phyloP scores from a whole-genome alignment of 2,329 filamentous ascomycete species.

The Fusarium sp. region DNA sequence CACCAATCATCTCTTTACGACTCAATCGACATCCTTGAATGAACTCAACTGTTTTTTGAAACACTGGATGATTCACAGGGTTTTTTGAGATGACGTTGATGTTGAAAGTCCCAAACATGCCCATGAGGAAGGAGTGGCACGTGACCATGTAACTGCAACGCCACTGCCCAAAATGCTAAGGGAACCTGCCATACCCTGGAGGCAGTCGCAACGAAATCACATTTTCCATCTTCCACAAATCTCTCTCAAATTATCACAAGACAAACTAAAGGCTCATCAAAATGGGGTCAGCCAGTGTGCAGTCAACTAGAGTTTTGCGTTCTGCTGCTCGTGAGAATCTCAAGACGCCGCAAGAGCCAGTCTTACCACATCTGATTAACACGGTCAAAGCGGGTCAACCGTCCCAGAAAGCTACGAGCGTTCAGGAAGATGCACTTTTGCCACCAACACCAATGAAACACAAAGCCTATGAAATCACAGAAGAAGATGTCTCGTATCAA shows the following conservation, averaged over 20 bases:
- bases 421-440: background rate
- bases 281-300: slow-evolving; percentile 9
- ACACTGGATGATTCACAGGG: background rate
- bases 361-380: background rate
- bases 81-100: background rate
- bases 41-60: background rate
- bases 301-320: background rate
- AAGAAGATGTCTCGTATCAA: background rate
- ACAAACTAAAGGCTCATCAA: background rate
- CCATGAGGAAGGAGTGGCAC: background rate
- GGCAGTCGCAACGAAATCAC: background rate
- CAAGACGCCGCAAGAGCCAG: slow-evolving; percentile 1
- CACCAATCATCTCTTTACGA: background rate
- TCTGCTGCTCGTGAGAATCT: background rate
- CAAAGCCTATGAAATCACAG: background rate
- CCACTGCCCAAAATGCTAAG: background rate
- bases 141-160: slow-evolving; percentile 13
- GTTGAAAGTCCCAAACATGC: background rate
- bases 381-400: slow-evolving; percentile 1
- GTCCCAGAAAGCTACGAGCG: slow-evolving; percentile 6
- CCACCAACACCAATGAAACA: slow-evolving; percentile 29
- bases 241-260: background rate
- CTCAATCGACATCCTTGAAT: background rate
- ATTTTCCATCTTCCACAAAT: background rate
- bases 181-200: slow-evolving; percentile 19